Percentiles rank a stretch among this genome's conserved stretches.
These are phyloP conservation scores for Aspergillus bombycis DNA, from an alignment of 2,329 filamentous ascomycete genomes.

Conservation along the genomic window DNA sequence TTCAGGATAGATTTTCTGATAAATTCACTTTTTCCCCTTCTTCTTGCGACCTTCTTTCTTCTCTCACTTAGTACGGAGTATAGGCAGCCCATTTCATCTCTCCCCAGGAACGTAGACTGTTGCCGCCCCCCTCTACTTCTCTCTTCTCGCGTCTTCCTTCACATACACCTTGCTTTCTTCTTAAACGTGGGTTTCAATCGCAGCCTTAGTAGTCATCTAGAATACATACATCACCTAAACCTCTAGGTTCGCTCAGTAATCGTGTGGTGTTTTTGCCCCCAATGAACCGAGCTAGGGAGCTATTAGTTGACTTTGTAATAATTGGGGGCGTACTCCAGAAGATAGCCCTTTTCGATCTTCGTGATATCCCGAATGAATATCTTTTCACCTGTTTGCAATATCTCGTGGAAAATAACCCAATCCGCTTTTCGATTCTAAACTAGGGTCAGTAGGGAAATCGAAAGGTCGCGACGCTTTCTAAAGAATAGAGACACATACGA, in stretches of 20 bases:
- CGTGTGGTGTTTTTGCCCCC: not conserved
- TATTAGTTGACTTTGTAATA: slow-evolving; percentile 68
- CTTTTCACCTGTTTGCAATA: slow-evolving; percentile 86
- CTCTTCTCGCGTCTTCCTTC: not conserved
- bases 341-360: slow-evolving; percentile 92
- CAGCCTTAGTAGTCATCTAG: not conserved
- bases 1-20: not conserved
- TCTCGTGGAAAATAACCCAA: slow-evolving; percentile 94
- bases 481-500: slow-evolving; percentile 54
- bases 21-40: not conserved
- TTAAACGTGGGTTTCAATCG: not conserved
- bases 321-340: slow-evolving; percentile 82
- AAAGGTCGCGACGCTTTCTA: not conserved
- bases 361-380: slow-evolving; percentile 88
- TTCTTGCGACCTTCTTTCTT: too few relatives aligned
- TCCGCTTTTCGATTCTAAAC: slow-evolving; percentile 81
- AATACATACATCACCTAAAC: not conserved
- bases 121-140: not conserved
- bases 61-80: too few relatives aligned
- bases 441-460: slow-evolving; percentile 16
- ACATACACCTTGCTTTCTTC: not conserved
- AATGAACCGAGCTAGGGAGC: not conserved
- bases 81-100: not conserved
- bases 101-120: not conserved
- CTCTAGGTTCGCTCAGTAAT: not conserved